These are phyloP conservation scores for Scheffersomyces titani DNA, from an alignment of 1,139 yeast species.

Conservation along the genomic window DNA sequence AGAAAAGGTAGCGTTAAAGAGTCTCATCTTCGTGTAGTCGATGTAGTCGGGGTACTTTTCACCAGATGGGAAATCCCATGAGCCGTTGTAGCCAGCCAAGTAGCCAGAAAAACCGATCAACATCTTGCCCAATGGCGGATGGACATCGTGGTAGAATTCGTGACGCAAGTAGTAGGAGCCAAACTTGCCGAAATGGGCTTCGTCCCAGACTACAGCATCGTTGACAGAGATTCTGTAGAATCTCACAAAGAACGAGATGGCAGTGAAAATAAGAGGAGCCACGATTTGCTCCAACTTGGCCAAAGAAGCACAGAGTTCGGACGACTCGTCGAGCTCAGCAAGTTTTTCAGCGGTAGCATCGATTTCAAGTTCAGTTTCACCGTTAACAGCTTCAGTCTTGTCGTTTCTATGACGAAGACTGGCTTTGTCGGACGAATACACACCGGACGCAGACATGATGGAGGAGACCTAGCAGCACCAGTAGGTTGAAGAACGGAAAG, in stretches of 20 bases:
- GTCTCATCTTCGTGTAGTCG: slow-evolving; percentile 88
- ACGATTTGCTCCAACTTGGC: slow-evolving; percentile 34
- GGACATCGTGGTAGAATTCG: slow-evolving; percentile 96
- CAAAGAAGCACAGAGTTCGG: slow-evolving; percentile 34
- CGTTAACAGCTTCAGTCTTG: slow-evolving; percentile 13
- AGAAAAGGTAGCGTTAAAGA: slow-evolving; percentile 89
- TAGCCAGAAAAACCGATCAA: slow-evolving; percentile 93
- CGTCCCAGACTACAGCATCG: slow-evolving; percentile 62
- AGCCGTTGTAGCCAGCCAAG: slow-evolving; percentile 92
- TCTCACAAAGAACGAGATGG: slow-evolving; percentile 50
- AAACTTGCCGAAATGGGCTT: slow-evolving; percentile 86
- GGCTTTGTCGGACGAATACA: slow-evolving; percentile 18
- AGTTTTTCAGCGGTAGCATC: slow-evolving; percentile 19
- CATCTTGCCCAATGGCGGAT: slow-evolving; percentile 98
- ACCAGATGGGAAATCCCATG: slow-evolving; percentile 94
- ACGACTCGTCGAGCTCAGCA: slow-evolving; percentile 29
- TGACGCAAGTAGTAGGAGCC: slow-evolving; percentile 92
- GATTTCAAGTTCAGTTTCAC: slow-evolving; percentile 9
- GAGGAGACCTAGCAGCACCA: neutral
- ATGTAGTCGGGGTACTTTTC: slow-evolving; percentile 80
- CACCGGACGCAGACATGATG: slow-evolving; percentile 29
- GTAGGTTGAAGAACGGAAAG: neutral
- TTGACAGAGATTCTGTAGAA: slow-evolving; percentile 54
- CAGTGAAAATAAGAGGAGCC: slow-evolving; percentile 51
- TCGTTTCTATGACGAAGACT: slow-evolving; percentile 22